phyloP scores from a whole-genome alignment of 768 basidiomycete genomes.

The Tricholomella constricta region DNA sequence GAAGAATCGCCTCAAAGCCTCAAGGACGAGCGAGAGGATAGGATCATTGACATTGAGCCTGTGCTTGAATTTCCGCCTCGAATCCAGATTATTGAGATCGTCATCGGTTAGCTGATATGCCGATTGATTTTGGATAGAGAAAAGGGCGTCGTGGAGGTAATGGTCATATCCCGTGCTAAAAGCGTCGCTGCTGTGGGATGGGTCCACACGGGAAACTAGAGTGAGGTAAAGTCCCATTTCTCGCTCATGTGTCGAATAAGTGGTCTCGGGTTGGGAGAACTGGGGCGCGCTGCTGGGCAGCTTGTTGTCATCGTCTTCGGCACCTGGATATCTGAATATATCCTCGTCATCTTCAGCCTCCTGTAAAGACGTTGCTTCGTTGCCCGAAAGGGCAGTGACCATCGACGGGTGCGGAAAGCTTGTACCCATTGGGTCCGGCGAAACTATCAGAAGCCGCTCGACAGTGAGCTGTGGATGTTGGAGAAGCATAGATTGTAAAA shows the following conservation, averaged over 20 bases:
- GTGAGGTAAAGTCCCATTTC: constrained; percentile 82
- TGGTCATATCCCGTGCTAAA: constrained; percentile 88
- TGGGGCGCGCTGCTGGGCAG: constrained; percentile 30
- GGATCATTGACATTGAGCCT: constrained; percentile 79
- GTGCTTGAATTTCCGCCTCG: constrained; percentile 59
- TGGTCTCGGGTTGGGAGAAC: constrained; percentile 69
- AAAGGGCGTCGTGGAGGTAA: constrained; percentile 76
- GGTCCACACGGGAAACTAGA: constrained; percentile 77
- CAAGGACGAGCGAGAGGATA: constrained; percentile 69
- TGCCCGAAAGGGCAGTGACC: constrained; percentile 24
- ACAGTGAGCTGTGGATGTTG: constrained; percentile 66
- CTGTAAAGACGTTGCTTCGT: constrained; percentile 6
- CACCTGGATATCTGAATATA: constrained; percentile 31
- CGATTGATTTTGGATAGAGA: constrained; percentile 64
- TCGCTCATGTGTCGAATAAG: constrained; percentile 78
- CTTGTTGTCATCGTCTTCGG: not conserved
- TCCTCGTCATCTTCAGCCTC: constrained; percentile 57
- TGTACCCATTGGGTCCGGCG: constrained; percentile 72
- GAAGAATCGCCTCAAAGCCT: constrained; percentile 77
- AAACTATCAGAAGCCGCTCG: constrained; percentile 70
- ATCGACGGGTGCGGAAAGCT: constrained; percentile 66
- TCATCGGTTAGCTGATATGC: constrained; percentile 54
- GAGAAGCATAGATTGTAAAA: constrained; percentile 74
- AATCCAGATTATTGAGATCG: constrained; percentile 36
- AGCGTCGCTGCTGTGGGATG: constrained; percentile 63